Evolutionary conservation across 352 stramenopile genomes (phyloP).

Genomic region (Pythium coloratum): DNA sequence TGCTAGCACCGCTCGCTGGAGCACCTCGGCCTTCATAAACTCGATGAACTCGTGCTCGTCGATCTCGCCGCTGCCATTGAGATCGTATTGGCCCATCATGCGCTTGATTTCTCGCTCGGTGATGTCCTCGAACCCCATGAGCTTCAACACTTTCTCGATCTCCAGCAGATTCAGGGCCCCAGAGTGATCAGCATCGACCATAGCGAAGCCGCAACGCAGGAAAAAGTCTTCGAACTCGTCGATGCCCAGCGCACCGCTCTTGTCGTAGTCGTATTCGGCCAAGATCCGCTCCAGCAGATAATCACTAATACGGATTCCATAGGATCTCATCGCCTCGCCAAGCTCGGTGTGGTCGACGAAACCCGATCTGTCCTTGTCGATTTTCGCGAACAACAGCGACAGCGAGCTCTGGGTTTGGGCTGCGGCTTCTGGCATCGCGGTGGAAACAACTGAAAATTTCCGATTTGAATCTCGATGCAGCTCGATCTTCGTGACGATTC

Average conservation of each 20-base stretch:
- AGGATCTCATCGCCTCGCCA: slow-evolving; percentile 29
- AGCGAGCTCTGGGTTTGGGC: slow-evolving; percentile 20
- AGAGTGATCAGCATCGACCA: slow-evolving; percentile 61
- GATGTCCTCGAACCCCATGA: slow-evolving; percentile 49
- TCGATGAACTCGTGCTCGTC: slow-evolving; percentile 73
- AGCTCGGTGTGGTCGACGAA: slow-evolving; percentile 48
- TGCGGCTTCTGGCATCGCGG: neutral
- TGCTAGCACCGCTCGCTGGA: slow-evolving; percentile 14
- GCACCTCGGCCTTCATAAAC: slow-evolving; percentile 64
- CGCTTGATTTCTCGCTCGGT: slow-evolving; percentile 37
- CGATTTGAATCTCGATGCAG: slow-evolving; percentile 17
- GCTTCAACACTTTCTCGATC: slow-evolving; percentile 47
- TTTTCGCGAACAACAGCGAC: slow-evolving; percentile 40
- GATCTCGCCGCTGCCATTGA: slow-evolving; percentile 72
- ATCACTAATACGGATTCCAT: slow-evolving; percentile 41
- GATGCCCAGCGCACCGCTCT: slow-evolving; percentile 39
- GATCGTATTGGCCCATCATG: slow-evolving; percentile 65
- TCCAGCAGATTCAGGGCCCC: slow-evolving; percentile 52
- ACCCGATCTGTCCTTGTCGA: slow-evolving; percentile 52
- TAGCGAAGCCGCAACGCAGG: slow-evolving; percentile 50
- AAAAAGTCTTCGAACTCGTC: slow-evolving; percentile 63
- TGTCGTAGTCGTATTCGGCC: slow-evolving; percentile 57
- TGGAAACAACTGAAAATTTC: slow-evolving; percentile 1
- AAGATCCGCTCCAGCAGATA: slow-evolving; percentile 35
- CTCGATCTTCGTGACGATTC: slow-evolving; percentile 30